These are phyloP conservation scores for Alternaria gaisen DNA, from an alignment of 2,329 filamentous ascomycete genomes.

Conservation along the genomic window DNA sequence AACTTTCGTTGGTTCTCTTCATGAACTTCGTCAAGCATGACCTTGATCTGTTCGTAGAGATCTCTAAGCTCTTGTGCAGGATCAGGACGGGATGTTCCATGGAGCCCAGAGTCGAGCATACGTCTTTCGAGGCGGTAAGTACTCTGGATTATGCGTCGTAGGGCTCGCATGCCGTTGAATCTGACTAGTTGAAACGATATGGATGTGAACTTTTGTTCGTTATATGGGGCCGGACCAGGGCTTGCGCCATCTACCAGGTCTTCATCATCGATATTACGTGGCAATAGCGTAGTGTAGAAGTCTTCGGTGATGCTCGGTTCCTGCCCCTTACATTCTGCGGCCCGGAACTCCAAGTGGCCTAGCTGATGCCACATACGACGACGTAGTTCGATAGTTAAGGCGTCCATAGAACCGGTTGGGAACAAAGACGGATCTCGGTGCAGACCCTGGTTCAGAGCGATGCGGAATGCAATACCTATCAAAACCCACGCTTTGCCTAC, in stretches of 20 bases:
- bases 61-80: constrained; percentile 44
- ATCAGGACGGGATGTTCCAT: constrained; percentile 45
- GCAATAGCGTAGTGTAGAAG: constrained; percentile 50
- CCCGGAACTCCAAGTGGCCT: constrained; percentile 50
- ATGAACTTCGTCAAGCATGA: constrained; percentile 48
- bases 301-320: constrained; percentile 50
- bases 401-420: constrained; percentile 48
- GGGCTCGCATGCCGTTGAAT: constrained; percentile 44
- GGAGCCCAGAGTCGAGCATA: constrained; percentile 46
- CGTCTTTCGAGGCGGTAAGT: constrained; percentile 50
- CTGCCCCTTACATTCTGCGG: constrained; percentile 52
- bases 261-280: constrained; percentile 51
- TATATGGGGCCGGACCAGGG: constrained; percentile 40
- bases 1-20: constrained; percentile 46
- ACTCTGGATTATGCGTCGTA: constrained; percentile 49
- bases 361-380: constrained; percentile 51
- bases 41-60: constrained; percentile 49
- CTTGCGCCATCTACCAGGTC: constrained; percentile 49
- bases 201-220: constrained; percentile 46
- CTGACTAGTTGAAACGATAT: constrained; percentile 50
- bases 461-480: constrained; percentile 48
- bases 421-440: constrained; percentile 52
- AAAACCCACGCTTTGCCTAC: constrained; percentile 51
- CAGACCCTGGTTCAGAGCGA: constrained; percentile 50
- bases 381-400: constrained; percentile 49